Conservation (phyloP, 208 protist genomes). For the Leishmania martiniquensis region DNA sequence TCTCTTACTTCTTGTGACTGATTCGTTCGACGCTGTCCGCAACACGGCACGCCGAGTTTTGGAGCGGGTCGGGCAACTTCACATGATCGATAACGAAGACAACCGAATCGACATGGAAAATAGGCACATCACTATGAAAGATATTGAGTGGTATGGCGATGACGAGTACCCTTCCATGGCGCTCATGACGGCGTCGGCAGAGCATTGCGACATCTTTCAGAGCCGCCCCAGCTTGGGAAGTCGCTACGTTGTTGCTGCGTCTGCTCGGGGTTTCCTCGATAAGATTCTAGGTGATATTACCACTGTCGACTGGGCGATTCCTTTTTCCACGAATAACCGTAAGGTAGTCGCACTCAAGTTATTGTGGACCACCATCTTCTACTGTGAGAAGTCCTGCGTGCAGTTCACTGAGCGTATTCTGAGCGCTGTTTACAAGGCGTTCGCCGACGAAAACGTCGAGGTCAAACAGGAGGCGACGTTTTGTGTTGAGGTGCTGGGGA, state of each 20-base stretch:
- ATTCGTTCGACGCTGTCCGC: constrained; percentile 64
- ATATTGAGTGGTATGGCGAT: constrained; percentile 94
- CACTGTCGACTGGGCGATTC: constrained; percentile 90
- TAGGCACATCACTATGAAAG: constrained; percentile 86
- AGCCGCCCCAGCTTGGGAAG: constrained; percentile 66
- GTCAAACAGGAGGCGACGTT: constrained; percentile 70
- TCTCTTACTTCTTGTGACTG: constrained; percentile 76
- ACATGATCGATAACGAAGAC: constrained; percentile 89
- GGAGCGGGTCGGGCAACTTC: constrained; percentile 72
- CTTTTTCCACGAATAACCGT: constrained; percentile 84
- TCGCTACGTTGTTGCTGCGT: constrained; percentile 85
- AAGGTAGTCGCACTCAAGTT: constrained; percentile 80
- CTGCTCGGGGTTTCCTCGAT: constrained; percentile 63
- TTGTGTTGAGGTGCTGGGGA: constrained; percentile 82
- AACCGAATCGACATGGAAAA: constrained; percentile 84
- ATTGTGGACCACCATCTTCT: constrained; percentile 79
- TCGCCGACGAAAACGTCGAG: constrained; percentile 77
- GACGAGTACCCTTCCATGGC: constrained; percentile 86
- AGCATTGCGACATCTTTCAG: constrained; percentile 48
- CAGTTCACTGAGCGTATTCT: constrained; percentile 89
- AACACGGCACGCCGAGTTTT: constrained; percentile 48
- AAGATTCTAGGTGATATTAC: constrained; percentile 71
- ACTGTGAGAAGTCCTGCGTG: constrained; percentile 79
- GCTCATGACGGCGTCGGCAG: constrained; percentile 4
- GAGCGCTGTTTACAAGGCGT: constrained; percentile 78